Conservation (phyloP, 345 rosid genomes). For the Turnera subulata region DNA sequence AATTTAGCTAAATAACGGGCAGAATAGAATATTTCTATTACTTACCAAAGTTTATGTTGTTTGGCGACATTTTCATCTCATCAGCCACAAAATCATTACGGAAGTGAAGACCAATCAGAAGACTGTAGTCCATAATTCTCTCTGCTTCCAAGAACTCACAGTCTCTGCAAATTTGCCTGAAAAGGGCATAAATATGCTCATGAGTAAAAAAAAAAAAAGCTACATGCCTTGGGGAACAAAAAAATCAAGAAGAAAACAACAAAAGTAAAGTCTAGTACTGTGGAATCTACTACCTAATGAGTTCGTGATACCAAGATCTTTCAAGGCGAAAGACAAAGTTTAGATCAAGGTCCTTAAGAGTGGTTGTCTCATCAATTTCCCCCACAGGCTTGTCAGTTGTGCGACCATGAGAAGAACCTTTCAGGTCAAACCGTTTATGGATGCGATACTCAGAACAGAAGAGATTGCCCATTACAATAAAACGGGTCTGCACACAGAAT, state of each 20-base stretch:
- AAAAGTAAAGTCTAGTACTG: not conserved
- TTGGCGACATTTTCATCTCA: slow-evolving; percentile 24
- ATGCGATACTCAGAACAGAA: slow-evolving; percentile 61
- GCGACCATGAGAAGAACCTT: slow-evolving; percentile 76
- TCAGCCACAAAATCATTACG: slow-evolving; percentile 36
- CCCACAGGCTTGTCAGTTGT: slow-evolving; percentile 46
- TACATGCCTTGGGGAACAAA: too few species aligned
- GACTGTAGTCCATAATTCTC: slow-evolving; percentile 69
- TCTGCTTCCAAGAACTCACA: slow-evolving; percentile 70
- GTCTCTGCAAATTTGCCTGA: slow-evolving; percentile 60
- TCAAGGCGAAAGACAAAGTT: slow-evolving; percentile 51
- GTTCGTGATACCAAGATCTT: slow-evolving; percentile 52
- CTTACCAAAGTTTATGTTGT: slow-evolving; percentile 17
- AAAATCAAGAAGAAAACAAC: not conserved
- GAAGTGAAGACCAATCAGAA: slow-evolving; percentile 64
- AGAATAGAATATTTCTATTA: not conserved
- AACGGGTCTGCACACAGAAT: slow-evolving; percentile 42
- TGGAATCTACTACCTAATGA: slow-evolving; percentile 36
- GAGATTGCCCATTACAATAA: slow-evolving; percentile 64
- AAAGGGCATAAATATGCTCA: slow-evolving; percentile 4
- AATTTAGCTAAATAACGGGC: not conserved
- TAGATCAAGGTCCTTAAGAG: slow-evolving; percentile 75
- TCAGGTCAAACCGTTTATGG: slow-evolving; percentile 62
- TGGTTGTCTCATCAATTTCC: slow-evolving; percentile 57
- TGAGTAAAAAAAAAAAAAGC: too few species aligned